phyloP scores from a whole-genome alignment of 306 rosid species.

The Begonia fuchsioides region DNA sequence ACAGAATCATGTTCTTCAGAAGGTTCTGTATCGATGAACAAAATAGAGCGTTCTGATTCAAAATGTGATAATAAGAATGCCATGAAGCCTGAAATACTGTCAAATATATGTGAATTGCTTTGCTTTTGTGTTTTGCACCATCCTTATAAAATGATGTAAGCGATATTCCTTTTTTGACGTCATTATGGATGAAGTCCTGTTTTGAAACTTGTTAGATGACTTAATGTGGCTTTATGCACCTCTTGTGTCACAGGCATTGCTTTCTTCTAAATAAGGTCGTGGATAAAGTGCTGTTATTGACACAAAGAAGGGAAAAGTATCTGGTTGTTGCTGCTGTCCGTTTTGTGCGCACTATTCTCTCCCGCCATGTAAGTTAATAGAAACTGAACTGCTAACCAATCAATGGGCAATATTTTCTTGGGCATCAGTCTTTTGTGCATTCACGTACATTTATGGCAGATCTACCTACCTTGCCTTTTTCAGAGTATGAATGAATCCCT shows the following conservation, averaged over 20 bases:
- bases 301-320: constrained; percentile 64
- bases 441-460: too few species aligned
- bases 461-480: too few species aligned
- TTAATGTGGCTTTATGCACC: too few species aligned
- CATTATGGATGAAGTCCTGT: too few species aligned
- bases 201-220: too few species aligned
- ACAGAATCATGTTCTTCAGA: constrained; percentile 42
- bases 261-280: constrained; percentile 56
- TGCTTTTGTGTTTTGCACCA: constrained; percentile 96
- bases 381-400: neutral
- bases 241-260: constrained; percentile 40
- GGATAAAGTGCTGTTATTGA: constrained; percentile 63
- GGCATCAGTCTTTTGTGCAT: too few species aligned
- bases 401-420: too few species aligned
- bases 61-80: constrained; percentile 8
- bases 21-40: constrained; percentile 19
- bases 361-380: constrained; percentile 55
- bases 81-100: constrained; percentile 76
- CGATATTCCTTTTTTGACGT: too few species aligned
- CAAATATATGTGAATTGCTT: constrained; percentile 77
- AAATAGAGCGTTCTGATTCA: constrained; percentile 24
- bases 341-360: constrained; percentile 70
- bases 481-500: too few species aligned
- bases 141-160: constrained; percentile 87
- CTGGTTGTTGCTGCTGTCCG: constrained; percentile 91